These are phyloP conservation scores for Colletotrichum cereale DNA, from an alignment of 2,329 filamentous ascomycete genomes.

Conservation along the genomic window DNA sequence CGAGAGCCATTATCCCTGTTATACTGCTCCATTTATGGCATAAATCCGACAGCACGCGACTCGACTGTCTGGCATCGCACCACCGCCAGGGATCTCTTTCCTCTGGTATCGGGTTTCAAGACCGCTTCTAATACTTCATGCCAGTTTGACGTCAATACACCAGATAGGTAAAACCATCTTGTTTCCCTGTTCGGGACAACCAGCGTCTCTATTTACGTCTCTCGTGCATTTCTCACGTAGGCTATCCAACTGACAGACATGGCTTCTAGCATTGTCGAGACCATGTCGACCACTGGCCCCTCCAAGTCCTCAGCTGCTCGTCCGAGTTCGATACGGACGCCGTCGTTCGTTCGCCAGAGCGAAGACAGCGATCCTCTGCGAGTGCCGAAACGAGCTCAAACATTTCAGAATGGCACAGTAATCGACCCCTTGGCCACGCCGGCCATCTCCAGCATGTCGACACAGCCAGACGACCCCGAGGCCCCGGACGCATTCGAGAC, in stretches of 20 bases:
- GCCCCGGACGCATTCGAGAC: slow-evolving; percentile 65
- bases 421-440: slow-evolving; percentile 43
- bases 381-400: slow-evolving; percentile 60
- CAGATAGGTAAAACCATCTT: slow-evolving; percentile 18
- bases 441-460: slow-evolving; percentile 19
- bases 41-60: slow-evolving; percentile 36
- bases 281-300: slow-evolving; percentile 51
- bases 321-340: slow-evolving; percentile 47
- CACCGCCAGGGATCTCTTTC: slow-evolving; percentile 35
- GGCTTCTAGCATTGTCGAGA: slow-evolving; percentile 36
- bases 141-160: slow-evolving; percentile 31
- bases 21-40: slow-evolving; percentile 37
- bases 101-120: slow-evolving; percentile 41
- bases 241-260: slow-evolving; percentile 23
- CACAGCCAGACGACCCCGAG: slow-evolving; percentile 44
- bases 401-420: slow-evolving; percentile 56
- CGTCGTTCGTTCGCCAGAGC: slow-evolving; percentile 48
- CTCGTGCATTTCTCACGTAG: neutral
- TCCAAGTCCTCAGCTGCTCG: slow-evolving; percentile 48
- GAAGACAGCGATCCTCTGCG: slow-evolving; percentile 49
- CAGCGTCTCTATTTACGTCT: neutral
- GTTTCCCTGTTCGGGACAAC: neutral
- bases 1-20: slow-evolving; percentile 37
- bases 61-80: slow-evolving; percentile 22
- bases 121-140: slow-evolving; percentile 33